A percentile compares a stretch with the other conserved stretches of the same genome.
These are phyloP conservation scores for Martensiomyces pterosporus DNA, from an alignment of 192 early-diverging fungal genomes.

Conservation along the genomic window DNA sequence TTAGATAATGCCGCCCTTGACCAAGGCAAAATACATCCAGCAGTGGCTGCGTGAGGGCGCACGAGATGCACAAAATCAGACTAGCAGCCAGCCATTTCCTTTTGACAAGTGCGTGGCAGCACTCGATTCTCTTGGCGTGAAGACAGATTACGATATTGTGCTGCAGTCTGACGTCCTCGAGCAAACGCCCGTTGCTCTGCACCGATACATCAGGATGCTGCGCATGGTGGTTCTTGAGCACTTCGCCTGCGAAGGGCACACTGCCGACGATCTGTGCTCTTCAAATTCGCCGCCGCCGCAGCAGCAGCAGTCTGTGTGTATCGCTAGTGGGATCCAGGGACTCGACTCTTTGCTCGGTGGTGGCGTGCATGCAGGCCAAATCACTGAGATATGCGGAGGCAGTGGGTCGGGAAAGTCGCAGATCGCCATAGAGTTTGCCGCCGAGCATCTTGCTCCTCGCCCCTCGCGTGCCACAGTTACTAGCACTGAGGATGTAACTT, in stretches of 20 bases:
- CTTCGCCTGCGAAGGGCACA: conserved; percentile 22
- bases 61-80: background rate
- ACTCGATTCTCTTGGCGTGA: conserved; percentile 26
- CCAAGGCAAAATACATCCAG: conserved; percentile 31
- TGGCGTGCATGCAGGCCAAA: conserved; percentile 14
- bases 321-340: conserved; percentile 18
- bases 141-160: conserved; percentile 38
- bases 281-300: background rate
- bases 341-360: conserved; percentile 31
- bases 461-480: background rate
- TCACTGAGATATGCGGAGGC: conserved; percentile 32
- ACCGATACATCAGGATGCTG: conserved; percentile 23
- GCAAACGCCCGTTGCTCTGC: conserved; percentile 18
- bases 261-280: background rate
- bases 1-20: too few relatives aligned
- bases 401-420: conserved; percentile 15
- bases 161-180: conserved; percentile 32
- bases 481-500: too few relatives aligned
- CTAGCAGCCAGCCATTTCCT: background rate
- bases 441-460: conserved; percentile 22
- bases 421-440: conserved; percentile 25
- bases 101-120: conserved; percentile 22
- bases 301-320: too few relatives aligned
- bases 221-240: conserved; percentile 36
- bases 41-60: conserved; percentile 1